Base-by-base conservation (phyloP, 208 protist genomes). In the Crithidia brevicula region DNA sequence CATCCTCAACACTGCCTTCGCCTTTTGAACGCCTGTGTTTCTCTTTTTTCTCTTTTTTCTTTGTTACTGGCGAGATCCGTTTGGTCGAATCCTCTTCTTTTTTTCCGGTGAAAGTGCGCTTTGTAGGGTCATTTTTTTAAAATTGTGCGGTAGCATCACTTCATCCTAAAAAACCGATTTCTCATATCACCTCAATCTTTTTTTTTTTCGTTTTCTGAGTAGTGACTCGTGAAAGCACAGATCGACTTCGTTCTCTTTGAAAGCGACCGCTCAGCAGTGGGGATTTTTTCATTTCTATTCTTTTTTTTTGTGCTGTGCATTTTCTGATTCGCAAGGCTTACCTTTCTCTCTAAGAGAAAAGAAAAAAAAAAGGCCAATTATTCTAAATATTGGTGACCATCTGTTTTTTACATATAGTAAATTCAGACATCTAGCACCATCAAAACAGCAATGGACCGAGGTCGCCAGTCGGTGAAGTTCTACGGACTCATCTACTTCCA, bases 401-500 rank as follows among this genome's bases (percentile, higher is more conserved):
- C n/a, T n/a, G n/a, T n/a, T n/a, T n/a, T n/a, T n/a, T n/a, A 40
- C 36, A 40, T 16, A 40, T 13, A 40, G 1, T 16, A 40, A 13
- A 40, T 7, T 16, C 10, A 40, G 36, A 40, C 13, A 28, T 9
- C 20, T 30, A 49, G 15, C 25, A 49, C 4, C 25, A 22, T n/a
- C 3, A 2, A 16, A 40, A 13, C 2, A 52, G 33, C 20, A 40
- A 90, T 90, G 82, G 82, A 88, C 38, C 84, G 84, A 52, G 82
- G 63, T 30, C 81, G 76, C 18, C 59, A 73, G 13, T 73, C 73
- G 9, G 64, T 93, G 13, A 86, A 83, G 54, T 81, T 87, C 49
- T 74, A 79, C 34, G 74, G 79, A 0, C 74, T 89, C 64, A 67
- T 90, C 27, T 79, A 85, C 57, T 72, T 93, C 30, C 81, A 82